Evolutionary conservation across 2,329 filamentous ascomycete species (phyloP).

Genomic region (Ophiostoma sp.): DNA sequence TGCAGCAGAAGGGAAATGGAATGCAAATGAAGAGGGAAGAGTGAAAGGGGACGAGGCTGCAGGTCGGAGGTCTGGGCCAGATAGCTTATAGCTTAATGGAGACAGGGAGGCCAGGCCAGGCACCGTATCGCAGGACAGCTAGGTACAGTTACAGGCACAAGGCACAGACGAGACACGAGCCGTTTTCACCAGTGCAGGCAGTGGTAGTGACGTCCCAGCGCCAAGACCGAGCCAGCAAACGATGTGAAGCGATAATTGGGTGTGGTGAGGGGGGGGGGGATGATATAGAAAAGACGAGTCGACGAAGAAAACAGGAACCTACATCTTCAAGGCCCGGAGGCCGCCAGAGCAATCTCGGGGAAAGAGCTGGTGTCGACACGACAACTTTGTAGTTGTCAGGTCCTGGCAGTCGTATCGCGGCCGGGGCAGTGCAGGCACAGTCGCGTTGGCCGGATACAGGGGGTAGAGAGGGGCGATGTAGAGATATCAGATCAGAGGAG

Average conservation of each 20-base stretch:
- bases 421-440: constrained; percentile 16
- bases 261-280: not conserved
- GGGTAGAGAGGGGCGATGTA: constrained; percentile 3
- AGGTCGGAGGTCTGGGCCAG: not conserved
- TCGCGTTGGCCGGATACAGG: constrained; percentile 3
- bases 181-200: not conserved
- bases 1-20: not conserved
- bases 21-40: not conserved
- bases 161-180: constrained; percentile 6
- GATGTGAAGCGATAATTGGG: not conserved
- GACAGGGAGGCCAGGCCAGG: not conserved
- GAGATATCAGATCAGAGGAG: not conserved
- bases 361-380: constrained; percentile 10
- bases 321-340: constrained; percentile 26
- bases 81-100: not conserved
- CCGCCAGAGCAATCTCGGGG: constrained; percentile 24
- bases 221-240: constrained; percentile 15
- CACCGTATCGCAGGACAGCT: not conserved
- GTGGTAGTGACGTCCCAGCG: constrained; percentile 21
- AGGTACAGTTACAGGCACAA: not conserved
- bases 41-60: not conserved
- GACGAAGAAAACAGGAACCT: constrained; percentile 17
- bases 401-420: constrained; percentile 10
- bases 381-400: constrained; percentile 13
- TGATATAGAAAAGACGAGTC: not conserved